Evolutionary conservation across 208 protist species (phyloP), one percentile per base, ranked within the genome.

Genomic region (Acanthamoeba sp.): DNA sequence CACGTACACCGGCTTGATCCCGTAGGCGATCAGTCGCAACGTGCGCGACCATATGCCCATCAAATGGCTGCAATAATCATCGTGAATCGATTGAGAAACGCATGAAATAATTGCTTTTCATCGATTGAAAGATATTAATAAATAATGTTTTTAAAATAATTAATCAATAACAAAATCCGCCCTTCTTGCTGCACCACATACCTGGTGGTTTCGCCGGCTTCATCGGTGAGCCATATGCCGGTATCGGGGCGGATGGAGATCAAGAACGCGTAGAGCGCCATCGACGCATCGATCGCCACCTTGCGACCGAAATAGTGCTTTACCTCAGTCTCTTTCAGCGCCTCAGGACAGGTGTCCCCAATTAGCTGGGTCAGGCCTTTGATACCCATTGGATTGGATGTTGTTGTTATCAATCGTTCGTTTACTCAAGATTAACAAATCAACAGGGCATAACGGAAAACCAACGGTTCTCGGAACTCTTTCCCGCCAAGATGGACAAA

Each of bases 281-380:
- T 99, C 50, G 98, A 99, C 6, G 99, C 99, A 97, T 99, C 99
- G 92, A 99, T 99, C 4, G 99, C 99, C 52, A 99, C 94, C 62
- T 95, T 94, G 69, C 94, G 55, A 24, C 99, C 99, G 96, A 99
- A 99, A 95, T 99, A 99, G 93, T 98, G 98, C 93, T 99, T 99
- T 29, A 99, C 97, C 93, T 98, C 97, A 76, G 97, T 97, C 87
- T 99, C 98, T 93, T 97, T 98, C 76, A 99, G 97, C 20, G 98
- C 96, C 24, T 94, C 93, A 12, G 98, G 98, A 7, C 98, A 96
- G 94, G 98, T 97, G 64, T 99, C 99, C 42, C 98, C 98, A 18
- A 99, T 98, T 55, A 99, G 96, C 93, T 99, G 98, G 29, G 98
- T 98, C 66, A 99, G 96, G 42, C 98, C 99, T 69, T 99, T 97